Evolutionary conservation across 352 stramenopile species (phyloP).

Genomic region (Sclerospora graminicola): DNA sequence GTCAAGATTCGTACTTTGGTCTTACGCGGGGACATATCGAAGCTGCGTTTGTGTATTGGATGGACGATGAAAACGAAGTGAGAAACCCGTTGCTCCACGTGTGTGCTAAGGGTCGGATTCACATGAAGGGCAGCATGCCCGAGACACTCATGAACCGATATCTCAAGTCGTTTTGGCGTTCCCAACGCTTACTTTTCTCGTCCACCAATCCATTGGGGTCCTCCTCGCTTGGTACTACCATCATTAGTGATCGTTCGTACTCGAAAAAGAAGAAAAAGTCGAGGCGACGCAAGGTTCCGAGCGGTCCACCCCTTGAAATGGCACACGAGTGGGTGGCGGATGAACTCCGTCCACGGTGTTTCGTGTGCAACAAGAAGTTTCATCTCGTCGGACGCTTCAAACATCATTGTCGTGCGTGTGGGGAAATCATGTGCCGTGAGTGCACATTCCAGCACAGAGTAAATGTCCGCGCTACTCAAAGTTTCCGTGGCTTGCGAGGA

Average conservation of each 20-base stretch:
- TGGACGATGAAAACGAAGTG: conserved; percentile 32
- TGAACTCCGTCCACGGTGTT: conserved; percentile 36
- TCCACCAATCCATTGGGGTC: conserved; percentile 9
- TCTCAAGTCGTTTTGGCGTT: conserved; percentile 50
- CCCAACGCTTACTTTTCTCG: conserved; percentile 27
- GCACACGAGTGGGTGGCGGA: conserved; percentile 52
- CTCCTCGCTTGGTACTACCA: conserved; percentile 14
- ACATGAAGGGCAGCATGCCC: conserved; percentile 53
- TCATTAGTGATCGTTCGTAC: conserved; percentile 2
- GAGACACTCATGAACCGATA: conserved; percentile 45
- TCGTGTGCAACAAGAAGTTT: conserved; percentile 55
- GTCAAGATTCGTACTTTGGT: conserved; percentile 53
- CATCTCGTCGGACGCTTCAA: conserved; percentile 43
- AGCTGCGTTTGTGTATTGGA: conserved; percentile 58
- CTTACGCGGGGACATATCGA: conserved; percentile 57
- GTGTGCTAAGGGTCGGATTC: conserved; percentile 41
- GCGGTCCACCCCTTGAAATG: conserved; percentile 36
- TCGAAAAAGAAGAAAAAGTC: conserved; percentile 17
- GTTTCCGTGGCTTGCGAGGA: conserved; percentile 13
- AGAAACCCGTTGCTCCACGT: conserved; percentile 39
- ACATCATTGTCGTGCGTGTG: conserved; percentile 66
- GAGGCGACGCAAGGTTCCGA: conserved; percentile 15
- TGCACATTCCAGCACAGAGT: conserved; percentile 39
- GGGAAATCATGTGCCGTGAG: conserved; percentile 48
- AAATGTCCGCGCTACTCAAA: conserved; percentile 26